A percentile compares a stretch with the other conserved stretches of the same genome.
Evolutionary conservation across 768 basidiomycete genomes (phyloP).

Genomic region (Trametes cubensis): DNA sequence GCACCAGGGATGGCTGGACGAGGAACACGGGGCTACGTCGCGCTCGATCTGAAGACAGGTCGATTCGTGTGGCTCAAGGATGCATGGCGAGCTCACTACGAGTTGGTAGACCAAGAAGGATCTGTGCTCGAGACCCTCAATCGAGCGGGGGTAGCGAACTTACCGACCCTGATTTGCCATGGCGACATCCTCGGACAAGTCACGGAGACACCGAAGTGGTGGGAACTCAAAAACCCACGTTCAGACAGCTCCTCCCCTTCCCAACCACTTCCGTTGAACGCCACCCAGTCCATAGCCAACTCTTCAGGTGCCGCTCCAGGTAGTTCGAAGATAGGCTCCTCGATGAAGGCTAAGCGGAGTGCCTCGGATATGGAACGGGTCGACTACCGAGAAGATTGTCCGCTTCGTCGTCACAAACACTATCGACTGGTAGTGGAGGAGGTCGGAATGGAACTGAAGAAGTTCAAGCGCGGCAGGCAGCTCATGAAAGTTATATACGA

Average conservation of each 20-base stretch:
- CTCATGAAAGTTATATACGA: not conserved
- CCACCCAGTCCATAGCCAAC: not conserved
- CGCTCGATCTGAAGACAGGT: slow-evolving; percentile 4
- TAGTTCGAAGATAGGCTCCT: not conserved
- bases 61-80: slow-evolving; percentile 13
- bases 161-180: slow-evolving; percentile 12
- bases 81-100: slow-evolving; percentile 7
- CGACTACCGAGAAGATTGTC: not conserved
- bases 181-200: slow-evolving; percentile 5
- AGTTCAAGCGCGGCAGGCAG: not conserved
- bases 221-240: not conserved
- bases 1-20: slow-evolving; percentile 17
- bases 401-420: slow-evolving; percentile 1
- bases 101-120: slow-evolving; percentile 7
- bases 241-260: not conserved
- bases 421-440: slow-evolving; percentile 13
- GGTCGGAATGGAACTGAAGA: not conserved
- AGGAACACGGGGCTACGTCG: slow-evolving; percentile 21
- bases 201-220: not conserved
- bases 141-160: not conserved
- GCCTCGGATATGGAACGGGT: not conserved
- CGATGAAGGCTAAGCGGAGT: not conserved
- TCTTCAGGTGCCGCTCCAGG: not conserved
- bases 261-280: not conserved
- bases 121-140: not conserved